Evolutionary conservation across 2,329 filamentous ascomycete genomes (phyloP).

Genomic region (Cercospora sesami): DNA sequence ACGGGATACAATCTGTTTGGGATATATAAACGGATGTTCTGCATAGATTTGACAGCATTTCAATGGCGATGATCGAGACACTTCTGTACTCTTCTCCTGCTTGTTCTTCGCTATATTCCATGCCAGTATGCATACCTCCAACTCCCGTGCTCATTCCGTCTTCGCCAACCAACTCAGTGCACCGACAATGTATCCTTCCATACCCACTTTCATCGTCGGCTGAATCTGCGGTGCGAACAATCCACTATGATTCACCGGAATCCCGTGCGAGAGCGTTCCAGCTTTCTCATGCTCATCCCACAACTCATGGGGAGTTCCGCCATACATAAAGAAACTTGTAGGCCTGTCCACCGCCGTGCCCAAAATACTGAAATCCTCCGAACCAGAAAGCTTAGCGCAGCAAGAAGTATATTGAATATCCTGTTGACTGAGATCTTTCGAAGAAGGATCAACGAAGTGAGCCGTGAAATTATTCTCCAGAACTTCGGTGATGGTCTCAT

Average conservation of each 20-base stretch:
- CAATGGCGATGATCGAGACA: not conserved
- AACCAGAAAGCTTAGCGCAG: constrained; percentile 47
- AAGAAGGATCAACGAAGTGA: constrained; percentile 44
- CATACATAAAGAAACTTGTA: constrained; percentile 58
- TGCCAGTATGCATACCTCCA: constrained; percentile 2
- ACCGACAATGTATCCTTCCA: constrained; percentile 42
- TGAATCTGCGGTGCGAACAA: constrained; percentile 60
- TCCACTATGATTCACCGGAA: constrained; percentile 61
- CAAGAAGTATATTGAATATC: constrained; percentile 40
- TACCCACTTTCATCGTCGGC: constrained; percentile 57
- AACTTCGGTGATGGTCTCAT: constrained; percentile 45
- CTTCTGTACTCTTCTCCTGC: not conserved
- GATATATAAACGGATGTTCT: not conserved
- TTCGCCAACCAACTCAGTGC: constrained; percentile 40
- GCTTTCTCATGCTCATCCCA: constrained; percentile 54
- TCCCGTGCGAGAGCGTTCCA: constrained; percentile 48
- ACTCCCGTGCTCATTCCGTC: not conserved
- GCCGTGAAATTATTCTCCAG: constrained; percentile 48
- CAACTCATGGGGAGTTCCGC: constrained; percentile 51
- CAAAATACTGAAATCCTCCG: constrained; percentile 61
- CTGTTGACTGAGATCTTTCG: constrained; percentile 27
- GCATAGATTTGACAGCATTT: not conserved
- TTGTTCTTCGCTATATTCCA: not conserved
- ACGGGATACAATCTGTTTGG: not conserved
- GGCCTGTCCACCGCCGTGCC: constrained; percentile 53